These are phyloP conservation scores for Zangia roseola DNA, from an alignment of 768 basidiomycete genomes.

Conservation along the genomic window DNA sequence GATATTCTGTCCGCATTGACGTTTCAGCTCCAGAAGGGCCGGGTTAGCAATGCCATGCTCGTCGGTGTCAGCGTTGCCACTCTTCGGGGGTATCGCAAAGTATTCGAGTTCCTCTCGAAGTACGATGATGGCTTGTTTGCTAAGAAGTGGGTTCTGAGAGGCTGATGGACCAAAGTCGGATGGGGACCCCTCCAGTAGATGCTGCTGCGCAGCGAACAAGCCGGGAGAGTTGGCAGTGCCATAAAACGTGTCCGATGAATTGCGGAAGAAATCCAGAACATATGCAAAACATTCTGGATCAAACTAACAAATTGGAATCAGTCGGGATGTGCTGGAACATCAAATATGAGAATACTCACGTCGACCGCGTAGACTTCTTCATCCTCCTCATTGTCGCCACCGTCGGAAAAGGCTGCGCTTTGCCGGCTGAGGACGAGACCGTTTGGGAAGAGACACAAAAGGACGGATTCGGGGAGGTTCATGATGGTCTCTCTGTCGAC, in stretches of 20 bases:
- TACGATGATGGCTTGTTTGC: slow-evolving; percentile 98
- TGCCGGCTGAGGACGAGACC: slow-evolving; percentile 92
- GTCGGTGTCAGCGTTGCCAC: slow-evolving; percentile 61
- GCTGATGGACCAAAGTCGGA: slow-evolving; percentile 61
- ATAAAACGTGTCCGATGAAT: slow-evolving; percentile 88
- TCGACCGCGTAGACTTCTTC: slow-evolving; percentile 97
- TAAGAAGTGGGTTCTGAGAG: slow-evolving; percentile 86
- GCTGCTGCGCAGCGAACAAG: slow-evolving; percentile 74
- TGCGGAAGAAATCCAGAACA: slow-evolving; percentile 89
- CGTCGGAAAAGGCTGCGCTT: slow-evolving; percentile 70
- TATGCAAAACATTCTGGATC: slow-evolving; percentile 96
- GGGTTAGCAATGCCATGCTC: slow-evolving; percentile 79
- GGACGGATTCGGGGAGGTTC: slow-evolving; percentile 96
- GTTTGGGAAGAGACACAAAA: slow-evolving; percentile 96
- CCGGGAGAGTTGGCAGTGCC: slow-evolving; percentile 75
- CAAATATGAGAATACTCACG: slow-evolving; percentile 53
- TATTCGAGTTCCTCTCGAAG: slow-evolving; percentile 98
- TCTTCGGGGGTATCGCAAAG: slow-evolving; percentile 88
- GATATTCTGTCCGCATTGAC: slow-evolving; percentile 81
- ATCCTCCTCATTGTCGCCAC: slow-evolving; percentile 71
- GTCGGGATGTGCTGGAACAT: not conserved
- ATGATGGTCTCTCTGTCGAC: slow-evolving; percentile 98
- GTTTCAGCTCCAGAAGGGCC: slow-evolving; percentile 75
- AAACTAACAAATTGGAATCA: slow-evolving; percentile 56
- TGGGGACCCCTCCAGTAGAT: slow-evolving; percentile 63